Conservation (phyloP, 768 basidiomycete genomes). For the Terana coerulea region DNA sequence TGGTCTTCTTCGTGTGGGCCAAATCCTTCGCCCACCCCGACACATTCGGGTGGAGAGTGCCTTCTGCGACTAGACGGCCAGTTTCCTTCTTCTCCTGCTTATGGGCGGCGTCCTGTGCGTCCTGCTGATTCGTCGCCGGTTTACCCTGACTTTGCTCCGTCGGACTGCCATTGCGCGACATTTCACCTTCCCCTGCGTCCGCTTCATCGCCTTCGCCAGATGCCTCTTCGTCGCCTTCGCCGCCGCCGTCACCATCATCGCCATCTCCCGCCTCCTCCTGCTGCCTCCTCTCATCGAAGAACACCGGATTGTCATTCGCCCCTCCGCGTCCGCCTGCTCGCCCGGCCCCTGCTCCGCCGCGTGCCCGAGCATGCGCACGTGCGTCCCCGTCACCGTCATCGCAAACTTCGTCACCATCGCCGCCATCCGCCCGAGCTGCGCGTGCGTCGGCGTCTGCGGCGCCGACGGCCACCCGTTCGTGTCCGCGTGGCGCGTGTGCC, state of each 20-base stretch:
- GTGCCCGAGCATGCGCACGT: conserved; percentile 17
- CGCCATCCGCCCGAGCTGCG: conserved; percentile 56
- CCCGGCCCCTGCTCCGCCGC: conserved; percentile 2
- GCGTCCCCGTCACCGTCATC: conserved; percentile 32
- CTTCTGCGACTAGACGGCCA: conserved; percentile 2
- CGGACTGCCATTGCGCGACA: too few species aligned
- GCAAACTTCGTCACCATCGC: conserved; percentile 51
- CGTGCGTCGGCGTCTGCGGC: conserved; percentile 43
- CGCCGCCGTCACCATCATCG: not conserved
- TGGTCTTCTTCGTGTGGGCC: conserved; percentile 7
- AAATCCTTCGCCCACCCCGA: conserved; percentile 19
- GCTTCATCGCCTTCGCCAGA: not conserved
- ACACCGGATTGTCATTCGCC: conserved; percentile 2
- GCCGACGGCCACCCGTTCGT: conserved; percentile 19
- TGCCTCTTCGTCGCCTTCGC: not conserved
- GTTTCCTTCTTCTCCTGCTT: too few species aligned
- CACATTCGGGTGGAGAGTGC: conserved; percentile 10
- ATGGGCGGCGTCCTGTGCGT: too few species aligned
- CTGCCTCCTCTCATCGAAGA: not conserved
- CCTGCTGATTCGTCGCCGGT: too few species aligned
- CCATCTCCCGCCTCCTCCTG: not conserved
- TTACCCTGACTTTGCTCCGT: too few species aligned
- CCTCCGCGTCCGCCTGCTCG: conserved; percentile 6
- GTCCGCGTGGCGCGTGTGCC: conserved; percentile 5
- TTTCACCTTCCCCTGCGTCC: too few species aligned